These are phyloP conservation scores for Mortierella sp. DNA, from an alignment of 371 early-diverging fungal genomes.

Conservation along the genomic window DNA sequence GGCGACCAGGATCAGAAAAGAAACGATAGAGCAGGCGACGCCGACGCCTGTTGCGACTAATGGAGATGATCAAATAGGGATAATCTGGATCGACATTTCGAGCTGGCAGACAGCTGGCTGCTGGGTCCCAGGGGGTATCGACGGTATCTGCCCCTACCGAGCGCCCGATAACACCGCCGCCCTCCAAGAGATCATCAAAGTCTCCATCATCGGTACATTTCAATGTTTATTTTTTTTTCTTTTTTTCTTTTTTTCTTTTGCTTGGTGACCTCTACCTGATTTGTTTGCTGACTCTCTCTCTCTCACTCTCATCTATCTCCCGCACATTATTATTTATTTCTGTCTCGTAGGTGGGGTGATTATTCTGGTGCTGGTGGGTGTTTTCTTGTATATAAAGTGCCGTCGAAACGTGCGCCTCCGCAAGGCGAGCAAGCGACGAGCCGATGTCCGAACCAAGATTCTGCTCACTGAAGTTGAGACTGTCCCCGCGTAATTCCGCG, in stretches of 20 bases:
- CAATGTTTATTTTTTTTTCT: neutral
- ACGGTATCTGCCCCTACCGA: slow-evolving; percentile 47
- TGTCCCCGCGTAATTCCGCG: slow-evolving; percentile 32
- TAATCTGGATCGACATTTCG: slow-evolving; percentile 57
- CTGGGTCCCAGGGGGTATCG: slow-evolving; percentile 49
- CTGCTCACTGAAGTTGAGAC: slow-evolving; percentile 50
- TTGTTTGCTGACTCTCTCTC: neutral
- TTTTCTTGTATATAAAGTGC: slow-evolving; percentile 47
- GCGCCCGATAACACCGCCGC: slow-evolving; percentile 48
- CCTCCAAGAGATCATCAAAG: slow-evolving; percentile 51
- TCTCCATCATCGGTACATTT: slow-evolving; percentile 52
- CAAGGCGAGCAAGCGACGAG: slow-evolving; percentile 46
- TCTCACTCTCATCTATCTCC: neutral
- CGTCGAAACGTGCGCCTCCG: slow-evolving; percentile 52
- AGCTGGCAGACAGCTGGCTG: slow-evolving; percentile 58
- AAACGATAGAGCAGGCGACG: neutral
- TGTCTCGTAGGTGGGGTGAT: slow-evolving; percentile 39
- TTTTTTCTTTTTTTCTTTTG: neutral
- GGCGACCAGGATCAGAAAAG: neutral
- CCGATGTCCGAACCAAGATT: slow-evolving; percentile 41
- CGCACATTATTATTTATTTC: too few relatives aligned
- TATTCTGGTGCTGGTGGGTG: slow-evolving; percentile 31
- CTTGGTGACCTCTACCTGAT: neutral
- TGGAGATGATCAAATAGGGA: slow-evolving; percentile 13
- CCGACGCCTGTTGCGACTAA: neutral